Percentiles rank a stretch among this genome's conserved stretches.
Evolutionary conservation across 148 eudicot genomes (phyloP).

Genomic region (Dysphania ambrosioides): DNA sequence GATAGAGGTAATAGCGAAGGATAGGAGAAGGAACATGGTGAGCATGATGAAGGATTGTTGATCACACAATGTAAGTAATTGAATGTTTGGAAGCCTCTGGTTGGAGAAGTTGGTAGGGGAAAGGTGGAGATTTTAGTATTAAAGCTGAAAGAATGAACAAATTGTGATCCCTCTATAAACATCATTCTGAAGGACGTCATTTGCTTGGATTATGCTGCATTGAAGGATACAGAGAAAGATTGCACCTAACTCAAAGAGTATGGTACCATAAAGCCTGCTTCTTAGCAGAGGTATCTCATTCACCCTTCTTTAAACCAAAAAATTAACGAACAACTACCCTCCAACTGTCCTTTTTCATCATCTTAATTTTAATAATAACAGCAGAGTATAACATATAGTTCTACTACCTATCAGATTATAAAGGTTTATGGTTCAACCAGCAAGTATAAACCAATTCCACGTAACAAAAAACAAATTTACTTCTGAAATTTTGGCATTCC

Average conservation of each 20-base stretch:
- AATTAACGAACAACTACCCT: not conserved
- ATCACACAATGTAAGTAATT: not conserved
- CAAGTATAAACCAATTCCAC: too few species aligned
- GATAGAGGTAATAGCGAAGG: constrained; percentile 14
- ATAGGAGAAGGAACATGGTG: constrained; percentile 21
- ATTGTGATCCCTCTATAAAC: constrained; percentile 24
- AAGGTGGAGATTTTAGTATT: constrained; percentile 18
- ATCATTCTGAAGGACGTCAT: not conserved
- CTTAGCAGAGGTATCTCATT: not conserved
- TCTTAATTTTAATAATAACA: too few species aligned
- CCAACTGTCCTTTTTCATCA: not conserved
- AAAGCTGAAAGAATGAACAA: constrained; percentile 27
- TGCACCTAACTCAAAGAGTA: constrained; percentile 28
- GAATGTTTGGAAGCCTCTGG: constrained; percentile 26
- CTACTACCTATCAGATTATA: not conserved
- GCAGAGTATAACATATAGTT: too few species aligned
- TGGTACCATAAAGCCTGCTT: constrained; percentile 27
- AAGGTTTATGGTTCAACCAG: too few species aligned
- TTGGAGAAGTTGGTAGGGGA: constrained; percentile 20
- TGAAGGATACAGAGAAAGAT: constrained; percentile 26
- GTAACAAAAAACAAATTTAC: too few species aligned
- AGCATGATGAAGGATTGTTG: constrained; percentile 23
- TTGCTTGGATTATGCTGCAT: constrained; percentile 24
- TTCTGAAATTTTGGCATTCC: too few species aligned
- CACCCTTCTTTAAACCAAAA: not conserved